Percentiles rank a stretch among this genome's conserved stretches.
Evolutionary conservation across 768 basidiomycete species (phyloP).

Genomic region (Phylloporus arenicola): DNA sequence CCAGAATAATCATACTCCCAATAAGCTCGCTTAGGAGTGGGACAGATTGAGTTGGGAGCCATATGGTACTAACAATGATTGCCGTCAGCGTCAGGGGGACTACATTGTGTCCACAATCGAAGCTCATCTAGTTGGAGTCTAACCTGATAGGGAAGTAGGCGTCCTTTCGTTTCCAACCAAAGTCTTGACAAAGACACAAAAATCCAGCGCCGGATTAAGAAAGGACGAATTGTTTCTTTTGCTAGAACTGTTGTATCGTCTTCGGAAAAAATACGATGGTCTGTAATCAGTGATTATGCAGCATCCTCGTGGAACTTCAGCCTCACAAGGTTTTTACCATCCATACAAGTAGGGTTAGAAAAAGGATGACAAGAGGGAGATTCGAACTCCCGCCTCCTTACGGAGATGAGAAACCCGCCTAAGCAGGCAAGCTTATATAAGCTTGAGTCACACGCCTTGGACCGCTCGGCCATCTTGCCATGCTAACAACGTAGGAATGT

Average conservation of each 20-base stretch:
- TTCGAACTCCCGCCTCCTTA: constrained; percentile 32
- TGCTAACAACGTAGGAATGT: neutral
- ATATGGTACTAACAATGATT: neutral
- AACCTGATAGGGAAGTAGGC: neutral
- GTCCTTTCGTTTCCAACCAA: neutral
- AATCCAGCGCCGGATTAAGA: too few species aligned
- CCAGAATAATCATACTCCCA: neutral
- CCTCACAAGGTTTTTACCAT: neutral
- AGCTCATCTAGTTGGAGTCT: neutral
- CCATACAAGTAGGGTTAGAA: neutral
- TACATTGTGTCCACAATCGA: neutral
- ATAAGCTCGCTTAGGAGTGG: neutral
- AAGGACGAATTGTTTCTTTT: too few species aligned
- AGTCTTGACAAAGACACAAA: neutral
- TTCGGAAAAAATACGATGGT: too few species aligned
- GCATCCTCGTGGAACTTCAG: neutral
- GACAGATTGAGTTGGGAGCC: neutral
- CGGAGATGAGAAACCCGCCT: constrained; percentile 13
- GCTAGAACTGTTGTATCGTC: too few species aligned
- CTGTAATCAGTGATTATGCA: neutral
- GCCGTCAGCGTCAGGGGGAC: neutral
- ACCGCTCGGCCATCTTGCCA: constrained; percentile 59
- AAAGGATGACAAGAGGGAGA: constrained; percentile 30
- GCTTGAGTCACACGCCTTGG: constrained; percentile 62
- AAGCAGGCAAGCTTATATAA: constrained; percentile 11